These are phyloP conservation scores for Thraustochytrium sp. DNA, from an alignment of 352 stramenopile genomes.

Conservation along the genomic window DNA sequence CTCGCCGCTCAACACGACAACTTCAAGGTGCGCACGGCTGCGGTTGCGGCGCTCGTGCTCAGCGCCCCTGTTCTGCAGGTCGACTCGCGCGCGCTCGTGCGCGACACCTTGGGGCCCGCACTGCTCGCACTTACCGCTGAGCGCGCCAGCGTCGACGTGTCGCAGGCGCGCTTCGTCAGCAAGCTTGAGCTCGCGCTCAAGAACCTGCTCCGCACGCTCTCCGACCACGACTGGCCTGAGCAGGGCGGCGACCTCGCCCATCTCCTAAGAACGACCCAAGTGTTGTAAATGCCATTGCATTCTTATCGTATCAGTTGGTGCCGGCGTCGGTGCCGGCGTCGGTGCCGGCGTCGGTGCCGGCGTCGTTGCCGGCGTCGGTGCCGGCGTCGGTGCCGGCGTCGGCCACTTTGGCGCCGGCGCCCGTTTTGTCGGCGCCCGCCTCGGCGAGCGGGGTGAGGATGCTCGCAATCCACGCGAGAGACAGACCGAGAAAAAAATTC, in stretches of 20 bases:
- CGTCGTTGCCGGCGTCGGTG: neutral
- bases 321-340: no score
- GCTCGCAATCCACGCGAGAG: neutral
- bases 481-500: neutral
- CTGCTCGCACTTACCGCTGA: neutral
- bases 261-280: no score
- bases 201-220: neutral
- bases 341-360: no score
- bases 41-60: neutral
- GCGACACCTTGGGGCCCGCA: neutral
- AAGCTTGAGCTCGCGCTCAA: neutral
- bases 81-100: neutral
- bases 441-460: no score
- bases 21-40: constrained; percentile 1
- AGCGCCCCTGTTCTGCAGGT: neutral
- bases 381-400: no score
- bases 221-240: neutral
- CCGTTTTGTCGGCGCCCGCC: no score
- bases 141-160: neutral
- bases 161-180: neutral
- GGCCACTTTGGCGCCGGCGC: no score
- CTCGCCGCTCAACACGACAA: neutral
- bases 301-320: neutral
- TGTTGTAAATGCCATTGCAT: no score
- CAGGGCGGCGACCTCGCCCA: neutral